Conservation (phyloP, 805 yeast genomes). For the Candida insectorum region DNA sequence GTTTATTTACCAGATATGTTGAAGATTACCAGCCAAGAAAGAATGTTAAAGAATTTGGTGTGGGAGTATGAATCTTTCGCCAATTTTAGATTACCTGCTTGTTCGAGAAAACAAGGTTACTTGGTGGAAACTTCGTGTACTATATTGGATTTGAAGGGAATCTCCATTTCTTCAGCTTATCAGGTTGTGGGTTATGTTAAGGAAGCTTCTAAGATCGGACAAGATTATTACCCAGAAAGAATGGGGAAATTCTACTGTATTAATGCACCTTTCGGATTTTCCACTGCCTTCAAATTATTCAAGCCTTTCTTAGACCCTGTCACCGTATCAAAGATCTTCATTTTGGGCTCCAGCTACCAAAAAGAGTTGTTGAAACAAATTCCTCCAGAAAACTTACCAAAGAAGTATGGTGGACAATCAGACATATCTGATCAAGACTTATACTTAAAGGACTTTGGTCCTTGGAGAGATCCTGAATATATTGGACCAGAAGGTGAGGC, state of each 20-base stretch:
- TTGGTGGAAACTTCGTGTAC: constrained; percentile 96
- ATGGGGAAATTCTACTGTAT: constrained; percentile 97
- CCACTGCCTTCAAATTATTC: constrained; percentile 86
- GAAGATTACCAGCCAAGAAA: constrained; percentile 89
- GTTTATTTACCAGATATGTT: constrained; percentile 89
- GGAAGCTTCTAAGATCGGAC: constrained; percentile 92
- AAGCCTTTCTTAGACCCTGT: constrained; percentile 96
- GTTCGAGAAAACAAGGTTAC: constrained; percentile 74
- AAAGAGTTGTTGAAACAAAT: constrained; percentile 86
- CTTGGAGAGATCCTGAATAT: constrained; percentile 89
- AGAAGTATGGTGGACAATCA: constrained; percentile 83
- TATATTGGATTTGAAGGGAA: constrained; percentile 90
- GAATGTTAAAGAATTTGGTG: constrained; percentile 91
- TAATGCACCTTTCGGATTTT: constrained; percentile 96
- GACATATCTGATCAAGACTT: constrained; percentile 72
- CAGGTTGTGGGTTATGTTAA: constrained; percentile 83
- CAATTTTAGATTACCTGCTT: constrained; percentile 83
- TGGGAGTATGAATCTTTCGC: constrained; percentile 96
- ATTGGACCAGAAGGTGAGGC: constrained; percentile 97
- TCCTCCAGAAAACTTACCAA: constrained; percentile 89
- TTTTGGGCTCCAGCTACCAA: constrained; percentile 74
- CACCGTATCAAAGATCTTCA: constrained; percentile 90
- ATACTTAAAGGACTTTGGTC: constrained; percentile 86
- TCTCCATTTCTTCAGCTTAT: constrained; percentile 77
- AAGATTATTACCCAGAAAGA: constrained; percentile 96